phyloP scores from a whole-genome alignment of 768 basidiomycete species.

The Sarcodon sp. region DNA sequence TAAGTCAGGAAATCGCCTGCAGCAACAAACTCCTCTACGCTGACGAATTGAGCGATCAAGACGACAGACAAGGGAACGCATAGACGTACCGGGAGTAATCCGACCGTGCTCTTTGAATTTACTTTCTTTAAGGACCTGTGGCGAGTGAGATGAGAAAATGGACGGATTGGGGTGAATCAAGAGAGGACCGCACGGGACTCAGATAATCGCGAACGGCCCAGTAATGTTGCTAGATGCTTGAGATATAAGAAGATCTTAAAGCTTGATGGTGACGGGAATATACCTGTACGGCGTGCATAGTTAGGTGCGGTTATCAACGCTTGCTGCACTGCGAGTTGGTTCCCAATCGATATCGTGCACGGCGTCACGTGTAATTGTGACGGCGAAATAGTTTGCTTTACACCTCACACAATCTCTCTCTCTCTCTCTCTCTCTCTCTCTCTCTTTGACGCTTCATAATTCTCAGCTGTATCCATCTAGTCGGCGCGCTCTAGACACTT shows the following conservation, averaged over 20 bases:
- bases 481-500: no score
- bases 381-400: no score
- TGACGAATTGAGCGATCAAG: neutral
- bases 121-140: slow-evolving; percentile 88
- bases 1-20: slow-evolving; percentile 95
- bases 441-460: no score
- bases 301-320: neutral
- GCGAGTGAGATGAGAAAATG: slow-evolving; percentile 15
- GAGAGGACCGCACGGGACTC: slow-evolving; percentile 50
- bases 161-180: slow-evolving; percentile 11
- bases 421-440: no score
- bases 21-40: slow-evolving; percentile 94
- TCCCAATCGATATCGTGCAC: no score
- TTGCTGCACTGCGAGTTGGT: no score
- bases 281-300: slow-evolving; percentile 39
- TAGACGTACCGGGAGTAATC: slow-evolving; percentile 73
- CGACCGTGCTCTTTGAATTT: slow-evolving; percentile 99
- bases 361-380: no score
- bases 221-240: slow-evolving; percentile 60
- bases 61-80: neutral
- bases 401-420: no score
- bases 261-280: neutral
- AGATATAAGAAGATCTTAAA: slow-evolving; percentile 2
- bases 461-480: no score
- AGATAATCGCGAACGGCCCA: slow-evolving; percentile 94